These are phyloP conservation scores for Quercus agrifolia DNA, from an alignment of 306 rosid species.

Conservation along the genomic window DNA sequence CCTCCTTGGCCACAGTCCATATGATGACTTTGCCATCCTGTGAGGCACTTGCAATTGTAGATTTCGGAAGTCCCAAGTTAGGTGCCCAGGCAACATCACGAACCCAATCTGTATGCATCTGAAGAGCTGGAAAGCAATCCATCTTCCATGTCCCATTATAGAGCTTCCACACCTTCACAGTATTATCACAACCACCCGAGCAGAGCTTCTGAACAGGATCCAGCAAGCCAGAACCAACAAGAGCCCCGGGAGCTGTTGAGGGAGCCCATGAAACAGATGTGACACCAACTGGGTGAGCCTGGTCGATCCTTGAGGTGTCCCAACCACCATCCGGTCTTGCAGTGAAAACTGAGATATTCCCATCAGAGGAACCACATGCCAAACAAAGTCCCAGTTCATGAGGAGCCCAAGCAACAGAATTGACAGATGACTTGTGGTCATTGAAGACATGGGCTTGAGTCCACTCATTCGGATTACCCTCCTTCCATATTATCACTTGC, in stretches of 20 bases:
- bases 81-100: constrained; percentile 94
- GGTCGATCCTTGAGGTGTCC: constrained; percentile 68
- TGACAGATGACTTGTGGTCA: constrained; percentile 74
- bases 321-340: constrained; percentile 77
- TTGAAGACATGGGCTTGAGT: constrained; percentile 64
- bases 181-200: constrained; percentile 87
- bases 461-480: constrained; percentile 82
- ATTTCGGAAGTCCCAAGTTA: constrained; percentile 82
- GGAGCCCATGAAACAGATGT: constrained; percentile 97
- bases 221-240: constrained; percentile 72
- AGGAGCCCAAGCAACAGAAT: constrained; percentile 91
- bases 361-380: constrained; percentile 89
- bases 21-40: constrained; percentile 79
- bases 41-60: constrained; percentile 80
- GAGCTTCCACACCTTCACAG: constrained; percentile 81
- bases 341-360: constrained; percentile 71
- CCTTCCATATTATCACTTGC: constrained; percentile 73
- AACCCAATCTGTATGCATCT: constrained; percentile 84
- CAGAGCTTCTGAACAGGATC: constrained; percentile 85
- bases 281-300: constrained; percentile 84
- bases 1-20: constrained; percentile 82
- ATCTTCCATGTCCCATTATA: constrained; percentile 76
- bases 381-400: constrained; percentile 80
- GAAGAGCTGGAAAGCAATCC: constrained; percentile 89
- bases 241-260: constrained; percentile 68